A percentile compares a stretch with the other conserved stretches of the same genome.
These are phyloP conservation scores for Mortierella sp. DNA, from an alignment of 371 early-diverging fungal genomes.

Conservation along the genomic window DNA sequence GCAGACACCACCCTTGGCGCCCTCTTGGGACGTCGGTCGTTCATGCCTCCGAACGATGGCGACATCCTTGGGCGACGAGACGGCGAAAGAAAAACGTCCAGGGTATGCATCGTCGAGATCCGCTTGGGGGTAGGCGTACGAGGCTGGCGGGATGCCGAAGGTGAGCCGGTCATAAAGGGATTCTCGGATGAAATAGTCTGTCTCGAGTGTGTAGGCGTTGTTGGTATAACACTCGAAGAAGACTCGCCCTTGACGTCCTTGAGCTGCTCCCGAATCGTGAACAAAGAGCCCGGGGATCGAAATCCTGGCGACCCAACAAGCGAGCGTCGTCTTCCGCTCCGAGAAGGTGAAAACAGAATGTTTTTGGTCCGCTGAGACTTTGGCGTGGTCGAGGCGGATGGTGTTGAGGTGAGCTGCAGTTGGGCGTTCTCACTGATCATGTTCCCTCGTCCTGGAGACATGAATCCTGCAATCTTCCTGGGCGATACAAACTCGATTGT, in stretches of 20 bases:
- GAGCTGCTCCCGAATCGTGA: constrained; percentile 16
- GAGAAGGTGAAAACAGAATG: constrained; percentile 26
- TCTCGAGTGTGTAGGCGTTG: neutral
- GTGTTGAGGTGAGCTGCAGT: constrained; percentile 10
- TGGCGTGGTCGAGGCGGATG: constrained; percentile 11
- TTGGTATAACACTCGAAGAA: neutral
- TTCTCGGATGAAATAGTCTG: neutral
- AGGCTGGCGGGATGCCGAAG: neutral
- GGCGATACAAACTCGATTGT: constrained; percentile 46
- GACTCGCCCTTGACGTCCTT: neutral
- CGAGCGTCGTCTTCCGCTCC: constrained; percentile 5
- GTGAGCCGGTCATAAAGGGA: neutral
- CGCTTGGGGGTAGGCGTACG: constrained; percentile 22
- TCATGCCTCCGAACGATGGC: constrained; percentile 50
- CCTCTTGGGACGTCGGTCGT: constrained; percentile 28
- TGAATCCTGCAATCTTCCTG: constrained; percentile 34
- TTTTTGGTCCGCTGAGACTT: constrained; percentile 12
- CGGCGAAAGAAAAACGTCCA: constrained; percentile 31
- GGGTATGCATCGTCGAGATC: constrained; percentile 1
- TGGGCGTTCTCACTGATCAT: constrained; percentile 10
- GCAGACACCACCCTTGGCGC: neutral
- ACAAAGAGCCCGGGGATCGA: constrained; percentile 25
- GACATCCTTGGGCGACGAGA: constrained; percentile 27
- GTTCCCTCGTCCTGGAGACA: constrained; percentile 31
- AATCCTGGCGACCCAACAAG: constrained; percentile 7